phyloP scores from a whole-genome alignment of 1,284 basidiomycete genomes.

The Kalmanozyma brasiliensis region DNA sequence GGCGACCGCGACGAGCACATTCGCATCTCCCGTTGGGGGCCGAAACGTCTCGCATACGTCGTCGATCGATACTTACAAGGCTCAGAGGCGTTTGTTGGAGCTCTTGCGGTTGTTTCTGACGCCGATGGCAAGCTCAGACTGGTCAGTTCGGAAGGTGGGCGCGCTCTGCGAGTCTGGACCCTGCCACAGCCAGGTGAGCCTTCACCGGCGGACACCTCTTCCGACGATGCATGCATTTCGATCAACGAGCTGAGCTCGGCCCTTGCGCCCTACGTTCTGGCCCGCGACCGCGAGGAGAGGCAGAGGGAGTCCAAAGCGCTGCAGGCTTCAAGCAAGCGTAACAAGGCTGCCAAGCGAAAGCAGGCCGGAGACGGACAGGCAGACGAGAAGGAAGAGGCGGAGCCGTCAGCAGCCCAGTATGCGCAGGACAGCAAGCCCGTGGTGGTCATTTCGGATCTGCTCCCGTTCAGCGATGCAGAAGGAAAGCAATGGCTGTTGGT shows the following conservation, averaged over 20 bases:
- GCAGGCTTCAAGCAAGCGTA: slow-evolving; percentile 36
- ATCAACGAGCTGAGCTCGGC: slow-evolving; percentile 39
- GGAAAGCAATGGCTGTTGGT: slow-evolving; percentile 42
- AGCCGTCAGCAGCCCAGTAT: slow-evolving; percentile 31
- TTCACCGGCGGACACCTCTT: slow-evolving; percentile 11
- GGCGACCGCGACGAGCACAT: slow-evolving; percentile 67
- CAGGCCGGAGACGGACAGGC: slow-evolving; percentile 16
- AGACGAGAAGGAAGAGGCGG: slow-evolving; percentile 7
- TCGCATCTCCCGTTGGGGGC: slow-evolving; percentile 64
- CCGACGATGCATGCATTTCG: slow-evolving; percentile 28
- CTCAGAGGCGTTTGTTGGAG: slow-evolving; percentile 55
- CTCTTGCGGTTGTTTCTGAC: slow-evolving; percentile 40
- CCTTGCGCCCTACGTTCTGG: slow-evolving; percentile 33
- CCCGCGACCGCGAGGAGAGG: slow-evolving; percentile 48
- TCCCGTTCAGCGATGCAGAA: slow-evolving; percentile 32
- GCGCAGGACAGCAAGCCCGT: slow-evolving; percentile 36
- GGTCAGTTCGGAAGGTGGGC: slow-evolving; percentile 57
- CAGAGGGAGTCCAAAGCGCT: slow-evolving; percentile 35
- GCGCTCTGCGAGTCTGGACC: slow-evolving; percentile 49
- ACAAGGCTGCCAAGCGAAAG: slow-evolving; percentile 36
- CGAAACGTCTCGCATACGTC: slow-evolving; percentile 51
- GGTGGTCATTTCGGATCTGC: slow-evolving; percentile 50
- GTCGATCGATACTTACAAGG: slow-evolving; percentile 60
- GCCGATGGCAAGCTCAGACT: slow-evolving; percentile 29
- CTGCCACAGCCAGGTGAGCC: slow-evolving; percentile 23